Conservation (phyloP, 2,329 filamentous ascomycete genomes). For the Ambrosiella beaveri region DNA sequence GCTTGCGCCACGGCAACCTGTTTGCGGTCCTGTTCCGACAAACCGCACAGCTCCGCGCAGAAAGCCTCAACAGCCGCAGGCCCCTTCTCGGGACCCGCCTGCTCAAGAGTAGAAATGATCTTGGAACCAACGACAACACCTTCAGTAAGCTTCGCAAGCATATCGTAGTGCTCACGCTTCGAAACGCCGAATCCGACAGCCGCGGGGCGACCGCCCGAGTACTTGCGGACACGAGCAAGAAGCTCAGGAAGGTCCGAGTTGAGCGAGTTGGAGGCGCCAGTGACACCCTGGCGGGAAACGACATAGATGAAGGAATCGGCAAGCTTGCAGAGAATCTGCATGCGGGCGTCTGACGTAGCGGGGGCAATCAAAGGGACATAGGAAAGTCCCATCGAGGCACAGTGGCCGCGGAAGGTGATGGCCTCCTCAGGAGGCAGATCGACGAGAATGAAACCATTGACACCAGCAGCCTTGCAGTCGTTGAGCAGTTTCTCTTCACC, state of each 20-base stretch:
- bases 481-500: slow-evolving; percentile 77
- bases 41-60: slow-evolving; percentile 50
- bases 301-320: slow-evolving; percentile 99
- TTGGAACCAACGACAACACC: slow-evolving; percentile 95
- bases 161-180: slow-evolving; percentile 82
- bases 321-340: slow-evolving; percentile 90
- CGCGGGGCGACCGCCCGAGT: slow-evolving; percentile 76
- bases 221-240: slow-evolving; percentile 71
- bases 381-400: slow-evolving; percentile 63
- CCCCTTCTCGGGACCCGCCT: slow-evolving; percentile 48
- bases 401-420: slow-evolving; percentile 73
- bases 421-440: slow-evolving; percentile 94
- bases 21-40: slow-evolving; percentile 20
- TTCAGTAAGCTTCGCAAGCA: slow-evolving; percentile 68
- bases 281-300: slow-evolving; percentile 92
- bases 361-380: slow-evolving; percentile 96
- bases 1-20: slow-evolving; percentile 28
- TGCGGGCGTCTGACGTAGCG: slow-evolving; percentile 75
- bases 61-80: slow-evolving; percentile 53
- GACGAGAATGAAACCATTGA: slow-evolving; percentile 94
- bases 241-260: slow-evolving; percentile 69
- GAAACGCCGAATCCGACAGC: slow-evolving; percentile 94
- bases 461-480: slow-evolving; percentile 67
- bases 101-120: slow-evolving; percentile 66
- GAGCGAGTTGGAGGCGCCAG: slow-evolving; percentile 69